Evolutionary conservation across 2,329 filamentous ascomycete species (phyloP).

Genomic region (Aspergillus glaucus): DNA sequence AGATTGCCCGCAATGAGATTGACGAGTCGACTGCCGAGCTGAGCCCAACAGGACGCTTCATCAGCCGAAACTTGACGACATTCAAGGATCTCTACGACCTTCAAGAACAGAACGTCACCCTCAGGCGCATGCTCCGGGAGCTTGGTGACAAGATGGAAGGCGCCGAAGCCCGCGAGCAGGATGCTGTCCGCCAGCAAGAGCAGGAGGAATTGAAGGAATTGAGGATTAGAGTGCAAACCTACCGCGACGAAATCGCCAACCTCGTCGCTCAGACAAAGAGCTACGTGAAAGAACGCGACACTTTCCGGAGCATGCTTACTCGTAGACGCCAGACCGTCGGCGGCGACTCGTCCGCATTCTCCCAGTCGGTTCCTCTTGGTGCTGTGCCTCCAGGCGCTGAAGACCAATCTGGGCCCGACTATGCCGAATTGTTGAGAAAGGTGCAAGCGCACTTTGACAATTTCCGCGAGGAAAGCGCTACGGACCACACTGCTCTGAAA

Average conservation of each 20-base stretch:
- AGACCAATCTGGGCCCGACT: conserved; percentile 55
- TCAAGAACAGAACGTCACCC: conserved; percentile 79
- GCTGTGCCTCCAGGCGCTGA: conserved; percentile 42
- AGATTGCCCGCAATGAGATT: conserved; percentile 69
- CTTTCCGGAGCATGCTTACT: conserved; percentile 91
- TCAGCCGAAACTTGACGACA: conserved; percentile 80
- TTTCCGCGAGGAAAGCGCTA: conserved; percentile 77
- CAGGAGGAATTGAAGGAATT: conserved; percentile 67
- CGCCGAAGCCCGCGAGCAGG: conserved; percentile 66
- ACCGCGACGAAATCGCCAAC: conserved; percentile 76
- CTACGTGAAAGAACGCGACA: conserved; percentile 91
- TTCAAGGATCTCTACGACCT: conserved; percentile 82
- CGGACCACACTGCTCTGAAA: conserved; percentile 74
- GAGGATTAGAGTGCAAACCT: conserved; percentile 67
- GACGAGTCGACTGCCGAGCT: conserved; percentile 66
- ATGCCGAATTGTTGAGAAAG: conserved; percentile 74
- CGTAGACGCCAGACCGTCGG: conserved; percentile 60
- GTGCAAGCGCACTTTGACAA: conserved; percentile 84
- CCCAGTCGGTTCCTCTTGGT: conserved; percentile 60
- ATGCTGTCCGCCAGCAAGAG: conserved; percentile 49
- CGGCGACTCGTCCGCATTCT: conserved; percentile 59
- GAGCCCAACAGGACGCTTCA: conserved; percentile 80
- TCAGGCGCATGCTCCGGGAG: conserved; percentile 75
- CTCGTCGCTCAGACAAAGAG: conserved; percentile 81
- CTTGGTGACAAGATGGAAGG: conserved; percentile 87